These are phyloP conservation scores for Cladorrhinum sp. DNA, from an alignment of 2,329 filamentous ascomycete genomes.

Conservation along the genomic window DNA sequence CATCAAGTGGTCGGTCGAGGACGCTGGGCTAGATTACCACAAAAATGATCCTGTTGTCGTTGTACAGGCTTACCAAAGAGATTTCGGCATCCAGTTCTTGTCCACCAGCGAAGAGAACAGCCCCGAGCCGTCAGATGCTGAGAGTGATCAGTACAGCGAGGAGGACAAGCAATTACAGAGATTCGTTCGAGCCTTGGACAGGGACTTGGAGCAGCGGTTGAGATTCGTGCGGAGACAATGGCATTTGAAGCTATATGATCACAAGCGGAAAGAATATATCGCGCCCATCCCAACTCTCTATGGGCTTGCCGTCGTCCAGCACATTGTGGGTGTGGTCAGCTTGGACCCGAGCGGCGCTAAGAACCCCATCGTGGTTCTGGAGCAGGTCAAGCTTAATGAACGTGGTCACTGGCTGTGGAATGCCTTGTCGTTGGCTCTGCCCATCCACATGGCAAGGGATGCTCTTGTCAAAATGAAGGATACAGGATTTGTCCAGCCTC, in stretches of 20 bases:
- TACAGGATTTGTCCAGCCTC: constrained; percentile 6
- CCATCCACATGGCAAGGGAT: constrained; percentile 34
- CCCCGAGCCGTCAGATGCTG: neutral
- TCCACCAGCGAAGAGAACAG: neutral
- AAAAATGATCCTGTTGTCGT: constrained; percentile 20
- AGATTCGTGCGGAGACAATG: constrained; percentile 17
- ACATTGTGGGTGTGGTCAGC: constrained; percentile 46
- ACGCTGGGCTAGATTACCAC: constrained; percentile 28
- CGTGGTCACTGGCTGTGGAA: constrained; percentile 37
- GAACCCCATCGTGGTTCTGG: constrained; percentile 32
- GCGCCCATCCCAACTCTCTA: constrained; percentile 33
- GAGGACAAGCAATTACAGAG: neutral
- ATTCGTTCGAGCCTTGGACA: constrained; percentile 16
- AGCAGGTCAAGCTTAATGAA: constrained; percentile 32
- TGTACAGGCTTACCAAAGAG: constrained; percentile 19
- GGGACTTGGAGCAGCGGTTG: constrained; percentile 19
- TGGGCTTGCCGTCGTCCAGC: constrained; percentile 47
- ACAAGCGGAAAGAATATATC: constrained; percentile 8
- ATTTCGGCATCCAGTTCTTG: neutral
- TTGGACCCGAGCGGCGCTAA: constrained; percentile 36
- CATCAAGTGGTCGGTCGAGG: constrained; percentile 33
- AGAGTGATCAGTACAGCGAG: neutral
- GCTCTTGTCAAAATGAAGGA: constrained; percentile 21
- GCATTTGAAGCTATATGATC: constrained; percentile 19
- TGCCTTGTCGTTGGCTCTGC: constrained; percentile 35